Evolutionary conservation across 805 yeast species (phyloP).

Genomic region (Torulaspora gathmanii): DNA sequence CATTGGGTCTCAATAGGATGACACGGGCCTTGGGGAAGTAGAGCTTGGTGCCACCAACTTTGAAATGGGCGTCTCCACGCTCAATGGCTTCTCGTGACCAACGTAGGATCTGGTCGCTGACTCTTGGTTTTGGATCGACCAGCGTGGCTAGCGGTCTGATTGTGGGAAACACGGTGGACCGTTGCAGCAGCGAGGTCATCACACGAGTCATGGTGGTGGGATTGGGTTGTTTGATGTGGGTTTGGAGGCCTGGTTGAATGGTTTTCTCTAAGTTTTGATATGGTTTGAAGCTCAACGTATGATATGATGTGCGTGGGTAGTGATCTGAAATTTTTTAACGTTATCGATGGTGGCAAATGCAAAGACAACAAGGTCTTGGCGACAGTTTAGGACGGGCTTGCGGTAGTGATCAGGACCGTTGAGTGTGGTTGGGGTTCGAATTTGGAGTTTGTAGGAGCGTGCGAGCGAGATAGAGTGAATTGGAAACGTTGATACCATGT

Average conservation of each 20-base stretch:
- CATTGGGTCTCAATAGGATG: slow-evolving; percentile 79
- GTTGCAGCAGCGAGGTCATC: neutral
- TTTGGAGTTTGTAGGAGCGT: slow-evolving; percentile 1
- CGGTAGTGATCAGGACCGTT: slow-evolving; percentile 7
- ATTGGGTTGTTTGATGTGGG: no score
- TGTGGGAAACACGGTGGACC: neutral
- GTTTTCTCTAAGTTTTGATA: neutral
- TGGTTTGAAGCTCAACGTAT: slow-evolving; percentile 1
- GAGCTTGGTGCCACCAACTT: slow-evolving; percentile 67
- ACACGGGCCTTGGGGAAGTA: slow-evolving; percentile 85
- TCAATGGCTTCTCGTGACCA: slow-evolving; percentile 49
- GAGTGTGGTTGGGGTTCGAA: slow-evolving; percentile 11
- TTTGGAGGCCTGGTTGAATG: no score
- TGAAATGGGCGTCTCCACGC: slow-evolving; percentile 71
- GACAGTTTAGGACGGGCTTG: slow-evolving; percentile 1
- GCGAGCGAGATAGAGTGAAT: neutral
- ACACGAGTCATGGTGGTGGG: slow-evolving; percentile 1
- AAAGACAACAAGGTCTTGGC: slow-evolving; percentile 7
- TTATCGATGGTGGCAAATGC: slow-evolving; percentile 13
- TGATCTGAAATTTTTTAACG: slow-evolving; percentile 12
- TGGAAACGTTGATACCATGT: slow-evolving; percentile 1
- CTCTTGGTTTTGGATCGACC: slow-evolving; percentile 10
- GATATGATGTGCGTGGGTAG: slow-evolving; percentile 4
- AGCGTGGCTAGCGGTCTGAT: slow-evolving; percentile 33
- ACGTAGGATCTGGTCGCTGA: slow-evolving; percentile 31